These are phyloP conservation scores for Trichocladium antarcticum DNA, from an alignment of 495 filamentous ascomycete genomes.

Conservation along the genomic window DNA sequence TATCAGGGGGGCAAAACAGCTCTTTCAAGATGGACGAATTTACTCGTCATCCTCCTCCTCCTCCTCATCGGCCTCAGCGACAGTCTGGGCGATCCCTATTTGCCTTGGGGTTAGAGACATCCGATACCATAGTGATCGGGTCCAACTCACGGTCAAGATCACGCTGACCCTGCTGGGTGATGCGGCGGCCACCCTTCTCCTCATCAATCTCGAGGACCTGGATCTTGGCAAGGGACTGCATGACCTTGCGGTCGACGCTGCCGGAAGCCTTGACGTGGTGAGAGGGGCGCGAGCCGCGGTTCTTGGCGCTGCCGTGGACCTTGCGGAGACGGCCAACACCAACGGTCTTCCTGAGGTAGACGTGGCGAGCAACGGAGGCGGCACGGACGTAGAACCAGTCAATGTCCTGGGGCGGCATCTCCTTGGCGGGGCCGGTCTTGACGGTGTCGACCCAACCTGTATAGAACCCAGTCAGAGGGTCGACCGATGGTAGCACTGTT, in stretches of 20 bases:
- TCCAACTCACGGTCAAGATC: conserved; percentile 80
- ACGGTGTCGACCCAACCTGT: conserved; percentile 96
- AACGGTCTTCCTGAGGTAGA: conserved; percentile 98
- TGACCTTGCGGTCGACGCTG: conserved; percentile 87
- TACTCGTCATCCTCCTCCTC: conserved; percentile 51
- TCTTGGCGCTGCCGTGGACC: conserved; percentile 90
- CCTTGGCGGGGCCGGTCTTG: conserved; percentile 91
- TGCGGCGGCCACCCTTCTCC: conserved; percentile 93
- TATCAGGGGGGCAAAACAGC: neutral
- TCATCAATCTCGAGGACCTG: conserved; percentile 92
- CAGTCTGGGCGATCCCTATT: conserved; percentile 59
- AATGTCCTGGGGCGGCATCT: conserved; percentile 91
- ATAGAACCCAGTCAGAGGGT: conserved; percentile 5
- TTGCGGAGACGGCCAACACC: conserved; percentile 75
- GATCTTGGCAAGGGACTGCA: conserved; percentile 97
- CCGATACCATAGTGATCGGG: neutral
- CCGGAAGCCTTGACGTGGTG: conserved; percentile 95
- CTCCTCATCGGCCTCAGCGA: conserved; percentile 59
- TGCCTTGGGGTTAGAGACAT: neutral
- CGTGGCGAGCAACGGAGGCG: conserved; percentile 88
- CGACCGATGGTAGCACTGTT: neutral
- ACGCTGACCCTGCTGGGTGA: conserved; percentile 92
- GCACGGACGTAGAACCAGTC: conserved; percentile 99
- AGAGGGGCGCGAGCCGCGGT: conserved; percentile 81
- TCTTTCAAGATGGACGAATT: conserved; percentile 13